Evolutionary conservation across 1,139 yeast genomes (phyloP).

Genomic region (Kurtzmaniella quercitrusa): DNA sequence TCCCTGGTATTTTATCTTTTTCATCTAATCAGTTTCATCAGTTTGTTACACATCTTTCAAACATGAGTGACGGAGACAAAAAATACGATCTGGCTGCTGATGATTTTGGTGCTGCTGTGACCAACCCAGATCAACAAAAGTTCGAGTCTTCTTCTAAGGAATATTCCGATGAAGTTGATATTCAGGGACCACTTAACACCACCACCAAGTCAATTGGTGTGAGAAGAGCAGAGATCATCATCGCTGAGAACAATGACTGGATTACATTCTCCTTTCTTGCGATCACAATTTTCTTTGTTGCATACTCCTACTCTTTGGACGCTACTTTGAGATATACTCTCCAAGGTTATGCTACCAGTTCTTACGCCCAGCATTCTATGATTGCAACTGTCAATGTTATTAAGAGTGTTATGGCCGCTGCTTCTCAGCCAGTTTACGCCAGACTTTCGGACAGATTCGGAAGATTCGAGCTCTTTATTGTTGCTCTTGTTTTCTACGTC

Average conservation of each 20-base stretch:
- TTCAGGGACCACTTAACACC: constrained; percentile 7
- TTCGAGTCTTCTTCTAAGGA: neutral
- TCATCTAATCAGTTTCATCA: constrained; percentile 5
- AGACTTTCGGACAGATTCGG: constrained; percentile 71
- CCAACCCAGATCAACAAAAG: neutral
- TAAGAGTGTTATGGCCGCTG: constrained; percentile 31
- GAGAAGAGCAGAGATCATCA: constrained; percentile 29
- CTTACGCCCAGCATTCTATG: constrained; percentile 56
- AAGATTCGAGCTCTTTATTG: constrained; percentile 51
- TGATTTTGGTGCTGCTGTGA: neutral
- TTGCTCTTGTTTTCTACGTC: constrained; percentile 56
- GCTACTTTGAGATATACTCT: constrained; percentile 25
- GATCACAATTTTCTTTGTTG: constrained; percentile 23
- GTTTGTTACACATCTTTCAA: neutral
- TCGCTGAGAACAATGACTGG: constrained; percentile 23
- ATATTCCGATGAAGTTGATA: neutral
- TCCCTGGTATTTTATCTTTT: neutral
- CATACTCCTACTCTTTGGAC: constrained; percentile 27
- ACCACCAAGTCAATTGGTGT: constrained; percentile 31
- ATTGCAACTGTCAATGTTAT: constrained; percentile 63
- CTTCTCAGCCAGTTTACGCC: constrained; percentile 67
- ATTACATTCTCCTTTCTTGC: constrained; percentile 16
- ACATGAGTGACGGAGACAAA: neutral
- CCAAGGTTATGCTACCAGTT: constrained; percentile 52
- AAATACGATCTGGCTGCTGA: neutral